A percentile compares a stretch with the other conserved stretches of the same genome.
phyloP scores from a whole-genome alignment of 345 rosid genomes.

The Eucalyptus pumila region DNA sequence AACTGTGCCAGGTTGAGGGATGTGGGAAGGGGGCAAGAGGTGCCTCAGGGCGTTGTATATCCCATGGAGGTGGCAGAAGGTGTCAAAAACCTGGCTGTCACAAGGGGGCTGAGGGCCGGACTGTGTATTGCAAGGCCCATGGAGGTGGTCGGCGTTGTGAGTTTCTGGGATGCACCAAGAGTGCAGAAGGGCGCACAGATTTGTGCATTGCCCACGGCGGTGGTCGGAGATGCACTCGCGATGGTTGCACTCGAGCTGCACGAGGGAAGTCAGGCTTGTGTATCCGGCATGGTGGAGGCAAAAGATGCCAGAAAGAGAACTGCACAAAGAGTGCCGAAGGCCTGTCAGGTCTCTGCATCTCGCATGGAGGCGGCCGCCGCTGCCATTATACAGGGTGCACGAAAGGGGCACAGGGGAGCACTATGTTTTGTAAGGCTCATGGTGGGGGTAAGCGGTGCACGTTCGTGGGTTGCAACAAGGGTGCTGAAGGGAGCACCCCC shows the following conservation, averaged over 20 bases:
- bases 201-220: conserved; percentile 98
- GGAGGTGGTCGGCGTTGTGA: conserved; percentile 99
- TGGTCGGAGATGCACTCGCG: conserved; percentile 81
- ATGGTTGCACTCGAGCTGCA: conserved; percentile 84
- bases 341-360: conserved; percentile 89
- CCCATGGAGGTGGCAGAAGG: conserved; percentile 97
- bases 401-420: conserved; percentile 98
- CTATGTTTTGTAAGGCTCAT: conserved; percentile 95
- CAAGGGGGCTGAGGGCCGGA: conserved; percentile 98
- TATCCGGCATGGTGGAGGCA: conserved; percentile 96
- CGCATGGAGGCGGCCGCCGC: conserved; percentile 95
- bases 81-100: conserved; percentile 84
- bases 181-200: conserved; percentile 97
- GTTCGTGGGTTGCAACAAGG: conserved; percentile 62
- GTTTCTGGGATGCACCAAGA: conserved; percentile 91
- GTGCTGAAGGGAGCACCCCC: conserved; percentile 97
- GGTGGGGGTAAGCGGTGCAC: conserved; percentile 99
- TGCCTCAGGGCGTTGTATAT: conserved; percentile 92
- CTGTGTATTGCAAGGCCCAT: conserved; percentile 95
- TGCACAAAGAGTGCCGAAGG: conserved; percentile 97
- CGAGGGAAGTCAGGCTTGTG: conserved; percentile 95
- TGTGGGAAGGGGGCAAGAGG: conserved; percentile 99
- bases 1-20: conserved; percentile 83
- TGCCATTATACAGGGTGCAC: conserved; percentile 76
- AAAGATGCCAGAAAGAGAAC: conserved; percentile 82